phyloP scores from a whole-genome alignment of 805 yeast genomes.

The Limtongozyma cylindracea region DNA sequence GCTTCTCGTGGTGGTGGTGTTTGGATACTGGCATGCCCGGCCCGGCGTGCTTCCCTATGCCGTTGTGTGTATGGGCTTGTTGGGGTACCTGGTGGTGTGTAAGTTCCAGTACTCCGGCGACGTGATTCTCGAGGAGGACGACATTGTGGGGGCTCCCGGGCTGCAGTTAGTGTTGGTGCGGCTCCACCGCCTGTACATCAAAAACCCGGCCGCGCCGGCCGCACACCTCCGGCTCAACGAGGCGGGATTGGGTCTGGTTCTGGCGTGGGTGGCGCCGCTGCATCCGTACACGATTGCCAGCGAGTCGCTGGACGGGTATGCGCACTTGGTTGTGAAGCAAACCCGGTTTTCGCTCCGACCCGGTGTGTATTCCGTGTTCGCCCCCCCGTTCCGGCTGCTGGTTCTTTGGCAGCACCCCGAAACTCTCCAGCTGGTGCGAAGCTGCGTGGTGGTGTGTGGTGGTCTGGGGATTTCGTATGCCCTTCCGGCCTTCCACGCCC shows the following conservation, averaged over 20 bases:
- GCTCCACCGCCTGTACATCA: constrained; percentile 2
- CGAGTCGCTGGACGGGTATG: constrained; percentile 9
- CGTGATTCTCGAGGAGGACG: constrained; percentile 1
- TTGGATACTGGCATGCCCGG: constrained; percentile 38
- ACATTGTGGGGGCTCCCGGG: constrained; percentile 3
- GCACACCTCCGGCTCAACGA: constrained; percentile 28
- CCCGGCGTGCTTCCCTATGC: constrained; percentile 27
- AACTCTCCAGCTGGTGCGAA: constrained; percentile 21
- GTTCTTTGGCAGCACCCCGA: constrained; percentile 16
- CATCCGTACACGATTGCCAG: constrained; percentile 48
- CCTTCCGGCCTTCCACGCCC: constrained; percentile 20
- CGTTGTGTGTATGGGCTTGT: constrained; percentile 3
- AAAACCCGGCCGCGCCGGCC: constrained; percentile 14
- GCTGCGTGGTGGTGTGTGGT: constrained; percentile 32
- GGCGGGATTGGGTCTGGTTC: constrained; percentile 1
- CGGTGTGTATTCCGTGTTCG: constrained; percentile 2
- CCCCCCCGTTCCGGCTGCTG: constrained; percentile 14
- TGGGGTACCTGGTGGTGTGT: constrained; percentile 11
- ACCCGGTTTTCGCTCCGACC: constrained; percentile 5
- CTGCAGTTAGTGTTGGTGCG: constrained; percentile 5
- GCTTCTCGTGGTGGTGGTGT: constrained; percentile 15
- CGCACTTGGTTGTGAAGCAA: constrained; percentile 16
- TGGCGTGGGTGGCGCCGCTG: constrained; percentile 20
- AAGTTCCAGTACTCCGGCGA: constrained; percentile 5
- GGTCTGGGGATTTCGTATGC: constrained; percentile 56